phyloP scores from a whole-genome alignment of 1,284 basidiomycete genomes.

The Lignosus rhinocerotis region DNA sequence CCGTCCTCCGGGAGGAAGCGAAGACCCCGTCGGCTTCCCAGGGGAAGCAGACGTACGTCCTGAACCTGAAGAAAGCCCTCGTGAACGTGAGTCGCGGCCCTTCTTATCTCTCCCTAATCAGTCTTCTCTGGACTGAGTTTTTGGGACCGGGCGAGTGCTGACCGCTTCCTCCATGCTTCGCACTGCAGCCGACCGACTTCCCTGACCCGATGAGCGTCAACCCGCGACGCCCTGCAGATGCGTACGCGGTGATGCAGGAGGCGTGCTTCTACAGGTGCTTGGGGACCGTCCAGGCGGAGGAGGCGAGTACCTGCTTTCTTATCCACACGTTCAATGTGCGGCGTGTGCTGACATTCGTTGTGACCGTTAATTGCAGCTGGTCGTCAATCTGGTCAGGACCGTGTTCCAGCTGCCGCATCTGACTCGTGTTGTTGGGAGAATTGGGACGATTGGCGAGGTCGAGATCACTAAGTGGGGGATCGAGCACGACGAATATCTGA shows the following conservation, averaged over 20 bases:
- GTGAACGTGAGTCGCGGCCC: conserved; percentile 41
- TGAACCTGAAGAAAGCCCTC: conserved; percentile 50
- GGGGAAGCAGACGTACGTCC: conserved; percentile 45
- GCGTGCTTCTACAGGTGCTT: conserved; percentile 47
- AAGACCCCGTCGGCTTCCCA: conserved; percentile 36
- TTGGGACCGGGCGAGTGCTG: background rate
- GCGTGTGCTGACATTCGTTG: background rate
- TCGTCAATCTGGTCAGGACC: conserved; percentile 45
- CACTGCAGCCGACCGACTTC: conserved; percentile 39
- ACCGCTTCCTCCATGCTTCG: background rate
- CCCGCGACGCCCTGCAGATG: conserved; percentile 38
- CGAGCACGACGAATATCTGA: conserved; percentile 30
- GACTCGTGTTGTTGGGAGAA: conserved; percentile 42
- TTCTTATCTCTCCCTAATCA: background rate
- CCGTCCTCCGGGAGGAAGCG: conserved; percentile 47
- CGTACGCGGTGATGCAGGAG: conserved; percentile 43
- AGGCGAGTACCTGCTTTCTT: conserved; percentile 19
- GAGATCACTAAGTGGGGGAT: conserved; percentile 24
- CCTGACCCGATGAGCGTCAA: conserved; percentile 44
- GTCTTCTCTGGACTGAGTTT: background rate
- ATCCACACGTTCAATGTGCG: background rate
- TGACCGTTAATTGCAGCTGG: conserved; percentile 21
- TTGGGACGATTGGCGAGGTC: conserved; percentile 41
- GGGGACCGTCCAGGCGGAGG: conserved; percentile 40
- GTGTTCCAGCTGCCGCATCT: conserved; percentile 49